Conservation (phyloP, 2,329 filamentous ascomycete species). For the Exophiala viscosa region DNA sequence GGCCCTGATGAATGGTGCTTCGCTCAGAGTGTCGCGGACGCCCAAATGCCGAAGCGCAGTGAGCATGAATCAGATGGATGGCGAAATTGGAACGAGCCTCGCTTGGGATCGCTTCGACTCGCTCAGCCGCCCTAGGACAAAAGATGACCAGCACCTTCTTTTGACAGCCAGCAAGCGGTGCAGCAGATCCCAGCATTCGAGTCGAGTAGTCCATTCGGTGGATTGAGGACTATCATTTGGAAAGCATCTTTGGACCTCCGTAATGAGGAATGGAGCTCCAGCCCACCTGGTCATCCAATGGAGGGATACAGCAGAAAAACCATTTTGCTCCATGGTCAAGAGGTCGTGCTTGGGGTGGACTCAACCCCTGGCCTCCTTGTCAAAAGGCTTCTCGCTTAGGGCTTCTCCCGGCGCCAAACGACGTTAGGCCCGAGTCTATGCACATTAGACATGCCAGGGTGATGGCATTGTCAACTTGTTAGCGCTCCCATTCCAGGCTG, state of each 20-base stretch:
- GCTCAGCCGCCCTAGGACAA: conserved; percentile 22
- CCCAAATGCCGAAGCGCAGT: conserved; percentile 27
- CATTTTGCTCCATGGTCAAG: conserved; percentile 3
- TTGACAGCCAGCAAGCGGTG: neutral
- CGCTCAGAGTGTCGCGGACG: conserved; percentile 22
- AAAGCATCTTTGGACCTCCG: neutral
- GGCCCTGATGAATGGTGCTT: conserved; percentile 9
- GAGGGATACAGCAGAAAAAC: conserved; percentile 1
- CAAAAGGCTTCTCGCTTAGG: conserved; percentile 27
- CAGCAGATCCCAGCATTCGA: neutral
- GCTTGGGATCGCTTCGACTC: conserved; percentile 28
- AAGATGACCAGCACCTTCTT: conserved; percentile 20
- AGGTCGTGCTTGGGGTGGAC: conserved; percentile 1
- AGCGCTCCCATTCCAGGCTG: conserved; percentile 15
- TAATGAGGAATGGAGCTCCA: neutral
- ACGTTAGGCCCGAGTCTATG: conserved; percentile 21
- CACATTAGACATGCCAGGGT: conserved; percentile 11
- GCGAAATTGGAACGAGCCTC: conserved; percentile 28
- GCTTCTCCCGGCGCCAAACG: conserved; percentile 27
- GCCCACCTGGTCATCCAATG: neutral
- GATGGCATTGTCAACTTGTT: conserved; percentile 11
- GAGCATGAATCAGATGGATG: conserved; percentile 24
- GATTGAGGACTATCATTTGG: neutral
- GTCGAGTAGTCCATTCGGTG: neutral
- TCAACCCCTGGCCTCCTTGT: conserved; percentile 16